Conservation (phyloP, 1,284 basidiomycete genomes). For the Cutaneotrichosporon spelunceum region DNA sequence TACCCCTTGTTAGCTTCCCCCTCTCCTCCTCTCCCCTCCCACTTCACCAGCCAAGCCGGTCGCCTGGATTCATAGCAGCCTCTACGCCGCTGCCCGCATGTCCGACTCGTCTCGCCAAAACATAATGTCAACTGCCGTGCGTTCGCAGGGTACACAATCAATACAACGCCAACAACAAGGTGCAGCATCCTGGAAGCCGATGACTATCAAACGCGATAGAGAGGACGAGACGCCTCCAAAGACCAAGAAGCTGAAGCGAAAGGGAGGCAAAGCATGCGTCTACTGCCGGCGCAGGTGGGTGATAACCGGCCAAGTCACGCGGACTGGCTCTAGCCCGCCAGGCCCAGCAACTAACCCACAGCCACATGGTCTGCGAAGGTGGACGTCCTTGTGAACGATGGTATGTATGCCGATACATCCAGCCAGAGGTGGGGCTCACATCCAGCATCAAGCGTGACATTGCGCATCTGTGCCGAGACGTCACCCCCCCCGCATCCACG, state of each 20-base stretch:
- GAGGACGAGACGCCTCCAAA: not conserved
- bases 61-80: not conserved
- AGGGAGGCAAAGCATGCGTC: conserved; percentile 71
- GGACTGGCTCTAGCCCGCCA: conserved; percentile 31
- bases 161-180: not conserved
- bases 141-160: not conserved
- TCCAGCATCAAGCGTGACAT: conserved; percentile 84
- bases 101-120: conserved; percentile 7
- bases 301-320: not conserved
- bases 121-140: conserved; percentile 2
- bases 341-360: conserved; percentile 13
- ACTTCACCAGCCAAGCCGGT: no score
- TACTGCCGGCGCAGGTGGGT: conserved; percentile 77
- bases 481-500: conserved; percentile 58
- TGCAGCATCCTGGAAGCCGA: conserved; percentile 2
- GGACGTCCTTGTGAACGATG: conserved; percentile 79
- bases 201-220: conserved; percentile 5
- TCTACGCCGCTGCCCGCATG: not conserved
- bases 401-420: conserved; percentile 50
- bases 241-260: conserved; percentile 56
- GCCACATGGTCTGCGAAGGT: conserved; percentile 79
- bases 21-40: no score
- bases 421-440: conserved; percentile 2
- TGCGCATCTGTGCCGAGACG: conserved; percentile 83
- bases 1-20: not conserved